Base-by-base conservation (phyloP, 371 early-diverging fungal genomes). In the Rhizopus stolonifer region DNA sequence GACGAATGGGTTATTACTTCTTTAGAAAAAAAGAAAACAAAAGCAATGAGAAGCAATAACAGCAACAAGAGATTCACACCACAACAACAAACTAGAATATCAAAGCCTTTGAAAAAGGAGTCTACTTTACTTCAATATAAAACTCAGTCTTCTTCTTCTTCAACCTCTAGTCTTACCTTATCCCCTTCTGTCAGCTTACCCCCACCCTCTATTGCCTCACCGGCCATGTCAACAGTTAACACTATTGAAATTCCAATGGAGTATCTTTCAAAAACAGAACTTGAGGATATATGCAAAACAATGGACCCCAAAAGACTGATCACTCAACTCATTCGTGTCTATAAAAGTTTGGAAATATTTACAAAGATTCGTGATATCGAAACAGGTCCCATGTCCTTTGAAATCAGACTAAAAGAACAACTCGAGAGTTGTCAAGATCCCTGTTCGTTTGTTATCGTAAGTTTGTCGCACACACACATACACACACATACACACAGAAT, bases 1-100 rank as follows among this genome's bases (percentile, higher is more conserved):
- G 67, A 71, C 4, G 71, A 71, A 33, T 71, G 71, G 71, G 63
- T 61, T 3, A 54, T 70, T 38, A 58, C 52, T 17, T 63, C 68
- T 18, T 46, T 47, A 8, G 34, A 29, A 13, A 53, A 18, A 11
- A 25, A 46, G 4, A 17, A 38, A 38, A 15, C 14, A 11, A n/a
- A n/a, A n/a, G n/a, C n/a, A n/a, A n/a, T n/a, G n/a, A n/a, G n/a
- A n/a, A 36, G 21, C 22, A 21, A 17, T 14, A n/a, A 26, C 7
- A 34, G 22, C 40, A 29, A 34, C 10, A 18, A 21, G 40, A 42
- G 3, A 21, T 19, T 39, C 11, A 10, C 43, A 0, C 31, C 15
- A 17, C 51, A 50, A 18, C 17, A 21, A 19, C 46, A 17, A 42
- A 31, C 50, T 4, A 40, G 40, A 24, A 32, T 48, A 48, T 31